Evolutionary conservation across 2,329 filamentous ascomycete species (phyloP).

Genomic region (Pseudopithomyces maydicus): DNA sequence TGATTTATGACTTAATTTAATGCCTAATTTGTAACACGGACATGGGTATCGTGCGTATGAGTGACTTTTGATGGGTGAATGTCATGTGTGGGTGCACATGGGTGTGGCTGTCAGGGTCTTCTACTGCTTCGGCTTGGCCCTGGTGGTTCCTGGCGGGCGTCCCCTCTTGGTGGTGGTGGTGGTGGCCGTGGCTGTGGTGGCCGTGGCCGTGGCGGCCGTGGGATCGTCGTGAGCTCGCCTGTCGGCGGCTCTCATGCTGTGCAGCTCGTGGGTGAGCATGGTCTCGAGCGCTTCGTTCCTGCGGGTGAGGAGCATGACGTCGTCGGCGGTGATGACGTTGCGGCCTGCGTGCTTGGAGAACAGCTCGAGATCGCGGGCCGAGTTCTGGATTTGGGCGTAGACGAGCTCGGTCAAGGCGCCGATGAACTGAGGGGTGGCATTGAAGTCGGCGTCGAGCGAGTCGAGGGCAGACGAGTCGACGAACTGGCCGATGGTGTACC

Average conservation of each 20-base stretch:
- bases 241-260: conserved; percentile 49
- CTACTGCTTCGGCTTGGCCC: conserved; percentile 22
- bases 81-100: too few species aligned
- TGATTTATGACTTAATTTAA: too few species aligned
- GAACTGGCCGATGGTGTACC: conserved; percentile 59
- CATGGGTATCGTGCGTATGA: background rate
- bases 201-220: too few species aligned
- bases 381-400: conserved; percentile 73
- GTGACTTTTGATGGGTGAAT: too few species aligned
- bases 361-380: conserved; percentile 64
- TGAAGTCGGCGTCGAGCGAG: conserved; percentile 75
- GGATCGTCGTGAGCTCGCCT: too few species aligned
- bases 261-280: conserved; percentile 73
- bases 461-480: conserved; percentile 68
- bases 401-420: conserved; percentile 77
- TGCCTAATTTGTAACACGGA: too few species aligned
- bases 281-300: conserved; percentile 84
- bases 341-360: conserved; percentile 75
- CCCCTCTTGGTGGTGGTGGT: conserved; percentile 27
- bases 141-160: conserved; percentile 22
- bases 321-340: conserved; percentile 78
- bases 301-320: conserved; percentile 84
- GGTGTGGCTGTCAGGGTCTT: background rate
- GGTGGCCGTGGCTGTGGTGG: conserved; percentile 12
- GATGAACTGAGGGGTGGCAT: conserved; percentile 91